Conservation (phyloP, 495 filamentous ascomycete species). For the Penicillium arizonense region DNA sequence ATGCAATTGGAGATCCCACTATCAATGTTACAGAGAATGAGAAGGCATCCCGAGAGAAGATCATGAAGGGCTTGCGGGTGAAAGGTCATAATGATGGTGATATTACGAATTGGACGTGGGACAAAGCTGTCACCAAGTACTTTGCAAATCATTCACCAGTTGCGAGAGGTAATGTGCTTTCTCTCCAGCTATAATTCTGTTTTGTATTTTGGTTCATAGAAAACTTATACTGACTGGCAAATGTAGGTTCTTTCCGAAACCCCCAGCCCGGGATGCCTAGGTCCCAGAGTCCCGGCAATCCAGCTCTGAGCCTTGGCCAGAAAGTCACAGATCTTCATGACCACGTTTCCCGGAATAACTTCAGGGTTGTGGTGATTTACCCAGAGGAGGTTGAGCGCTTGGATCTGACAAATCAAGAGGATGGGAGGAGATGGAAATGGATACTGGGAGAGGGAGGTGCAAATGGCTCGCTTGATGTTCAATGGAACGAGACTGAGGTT, state of each 20-base stretch:
- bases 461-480: constrained; percentile 38
- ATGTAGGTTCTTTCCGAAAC: constrained; percentile 63
- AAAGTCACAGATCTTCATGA: constrained; percentile 69
- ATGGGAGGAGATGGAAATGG: constrained; percentile 65
- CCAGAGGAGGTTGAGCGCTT: constrained; percentile 77
- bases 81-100: constrained; percentile 26
- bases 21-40: constrained; percentile 40
- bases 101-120: constrained; percentile 60
- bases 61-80: constrained; percentile 28
- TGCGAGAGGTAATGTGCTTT: constrained; percentile 59
- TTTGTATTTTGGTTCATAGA: neutral
- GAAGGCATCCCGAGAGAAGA: constrained; percentile 43
- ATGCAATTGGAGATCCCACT: constrained; percentile 63
- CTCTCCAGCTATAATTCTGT: neutral
- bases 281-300: constrained; percentile 41
- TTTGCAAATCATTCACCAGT: constrained; percentile 82
- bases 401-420: constrained; percentile 67
- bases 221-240: constrained; percentile 3
- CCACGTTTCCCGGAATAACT: constrained; percentile 68
- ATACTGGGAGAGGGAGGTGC: constrained; percentile 35
- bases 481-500: constrained; percentile 76
- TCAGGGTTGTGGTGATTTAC: constrained; percentile 78
- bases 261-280: constrained; percentile 71
- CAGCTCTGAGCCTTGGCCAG: constrained; percentile 59
- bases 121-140: constrained; percentile 73